Evolutionary conservation across 2,329 filamentous ascomycete species (phyloP).

Genomic region (Alternaria solani): DNA sequence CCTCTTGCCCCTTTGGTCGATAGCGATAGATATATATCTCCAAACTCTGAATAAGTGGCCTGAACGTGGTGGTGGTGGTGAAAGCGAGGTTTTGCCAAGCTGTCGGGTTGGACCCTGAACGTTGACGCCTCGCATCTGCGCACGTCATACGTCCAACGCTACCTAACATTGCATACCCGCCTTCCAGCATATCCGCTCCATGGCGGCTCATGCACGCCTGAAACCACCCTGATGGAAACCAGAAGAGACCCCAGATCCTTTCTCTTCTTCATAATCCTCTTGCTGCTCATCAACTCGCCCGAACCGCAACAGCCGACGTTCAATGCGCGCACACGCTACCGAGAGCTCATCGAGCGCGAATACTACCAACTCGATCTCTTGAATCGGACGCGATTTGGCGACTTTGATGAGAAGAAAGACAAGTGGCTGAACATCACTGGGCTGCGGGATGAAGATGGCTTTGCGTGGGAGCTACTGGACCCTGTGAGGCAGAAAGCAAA

Average conservation of each 20-base stretch:
- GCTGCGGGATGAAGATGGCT: conserved; percentile 75
- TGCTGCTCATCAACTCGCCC: conserved; percentile 50
- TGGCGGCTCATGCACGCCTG: conserved; percentile 35
- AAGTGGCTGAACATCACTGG: conserved; percentile 72
- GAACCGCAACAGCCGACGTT: conserved; percentile 46
- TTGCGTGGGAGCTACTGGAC: conserved; percentile 78
- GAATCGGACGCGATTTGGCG: conserved; percentile 53
- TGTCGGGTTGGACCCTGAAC: conserved; percentile 7
- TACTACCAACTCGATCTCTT: conserved; percentile 58
- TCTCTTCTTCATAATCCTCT: conserved; percentile 48
- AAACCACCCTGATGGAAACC: conserved; percentile 47
- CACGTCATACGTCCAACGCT: conserved; percentile 12
- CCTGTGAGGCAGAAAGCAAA: conserved; percentile 71
- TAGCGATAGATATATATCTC: conserved; percentile 1
- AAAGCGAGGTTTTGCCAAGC: conserved; percentile 15
- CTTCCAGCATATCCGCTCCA: conserved; percentile 21
- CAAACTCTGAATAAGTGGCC: neutral
- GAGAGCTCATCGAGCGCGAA: conserved; percentile 61
- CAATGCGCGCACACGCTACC: conserved; percentile 46
- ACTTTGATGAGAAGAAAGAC: conserved; percentile 57
- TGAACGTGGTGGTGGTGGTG: neutral
- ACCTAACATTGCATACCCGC: conserved; percentile 1
- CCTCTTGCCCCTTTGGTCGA: conserved; percentile 34
- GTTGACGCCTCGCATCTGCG: conserved; percentile 1
- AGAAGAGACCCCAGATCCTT: conserved; percentile 48